Conservation (phyloP, 2,329 filamentous ascomycete species). For the Scytalidium sp. region DNA sequence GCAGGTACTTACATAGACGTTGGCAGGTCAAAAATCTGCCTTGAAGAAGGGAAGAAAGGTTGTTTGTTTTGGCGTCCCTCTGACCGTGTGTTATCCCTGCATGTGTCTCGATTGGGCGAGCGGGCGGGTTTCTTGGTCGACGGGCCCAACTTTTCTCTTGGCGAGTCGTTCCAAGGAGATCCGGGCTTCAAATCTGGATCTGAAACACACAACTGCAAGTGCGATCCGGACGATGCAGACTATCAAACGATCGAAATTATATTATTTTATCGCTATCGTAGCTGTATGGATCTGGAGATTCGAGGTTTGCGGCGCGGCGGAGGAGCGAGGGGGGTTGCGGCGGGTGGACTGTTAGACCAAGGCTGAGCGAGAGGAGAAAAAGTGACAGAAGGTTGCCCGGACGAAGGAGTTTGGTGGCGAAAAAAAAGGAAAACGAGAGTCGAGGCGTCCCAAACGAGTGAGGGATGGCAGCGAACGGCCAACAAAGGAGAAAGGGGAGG, state of each 20-base stretch:
- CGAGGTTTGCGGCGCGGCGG: not conserved
- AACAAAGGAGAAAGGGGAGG: constrained; percentile 1
- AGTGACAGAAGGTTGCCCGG: not conserved
- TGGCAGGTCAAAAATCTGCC: constrained; percentile 12
- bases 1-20: constrained; percentile 23
- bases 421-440: not conserved
- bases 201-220: not conserved
- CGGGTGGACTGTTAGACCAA: not conserved
- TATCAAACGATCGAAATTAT: not conserved
- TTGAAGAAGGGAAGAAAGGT: constrained; percentile 14
- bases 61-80: constrained; percentile 12
- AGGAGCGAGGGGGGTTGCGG: not conserved
- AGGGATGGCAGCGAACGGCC: constrained; percentile 6
- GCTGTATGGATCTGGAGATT: too few species aligned
- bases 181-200: not conserved
- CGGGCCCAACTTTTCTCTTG: constrained; percentile 3
- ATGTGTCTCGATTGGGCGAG: constrained; percentile 14
- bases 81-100: constrained; percentile 18
- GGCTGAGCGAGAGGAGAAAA: not conserved
- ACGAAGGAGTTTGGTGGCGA: not conserved
- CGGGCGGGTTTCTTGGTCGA: constrained; percentile 27
- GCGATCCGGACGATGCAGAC: not conserved
- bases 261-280: too few species aligned
- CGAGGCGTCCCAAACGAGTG: constrained; percentile 13
- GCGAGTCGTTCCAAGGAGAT: not conserved